phyloP scores from a whole-genome alignment of 2,329 filamentous ascomycete species.

The Cercospora canescens region DNA sequence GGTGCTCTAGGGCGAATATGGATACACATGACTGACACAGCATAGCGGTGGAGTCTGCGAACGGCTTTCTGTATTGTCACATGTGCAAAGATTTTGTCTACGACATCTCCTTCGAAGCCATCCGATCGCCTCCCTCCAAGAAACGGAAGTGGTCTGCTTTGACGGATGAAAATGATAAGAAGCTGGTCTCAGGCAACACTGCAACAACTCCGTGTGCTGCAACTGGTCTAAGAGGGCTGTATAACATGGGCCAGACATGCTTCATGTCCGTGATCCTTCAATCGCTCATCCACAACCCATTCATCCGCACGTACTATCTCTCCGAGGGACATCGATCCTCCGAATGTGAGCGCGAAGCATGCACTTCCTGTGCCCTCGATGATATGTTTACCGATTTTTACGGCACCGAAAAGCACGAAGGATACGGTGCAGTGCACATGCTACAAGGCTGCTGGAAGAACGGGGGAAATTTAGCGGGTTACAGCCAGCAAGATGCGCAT shows the following conservation, averaged over 20 bases:
- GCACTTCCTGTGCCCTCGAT: slow-evolving; percentile 61
- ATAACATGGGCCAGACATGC: slow-evolving; percentile 97
- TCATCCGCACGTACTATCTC: slow-evolving; percentile 89
- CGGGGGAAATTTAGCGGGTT: slow-evolving; percentile 68
- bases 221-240: slow-evolving; percentile 85
- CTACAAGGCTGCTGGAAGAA: slow-evolving; percentile 88
- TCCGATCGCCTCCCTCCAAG: slow-evolving; percentile 61
- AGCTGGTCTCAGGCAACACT: slow-evolving; percentile 77
- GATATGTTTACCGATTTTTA: slow-evolving; percentile 66
- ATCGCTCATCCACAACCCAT: slow-evolving; percentile 88
- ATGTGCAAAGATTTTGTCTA: slow-evolving; percentile 82
- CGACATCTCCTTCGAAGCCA: slow-evolving; percentile 76
- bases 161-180: slow-evolving; percentile 59
- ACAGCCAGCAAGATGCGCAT: slow-evolving; percentile 94
- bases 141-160: slow-evolving; percentile 61
- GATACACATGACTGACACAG: slow-evolving; percentile 5
- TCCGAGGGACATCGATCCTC: slow-evolving; percentile 81
- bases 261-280: slow-evolving; percentile 97
- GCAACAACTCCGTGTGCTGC: slow-evolving; percentile 79
- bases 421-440: slow-evolving; percentile 87
- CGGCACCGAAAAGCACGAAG: slow-evolving; percentile 76
- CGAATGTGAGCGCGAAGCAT: slow-evolving; percentile 64
- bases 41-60: slow-evolving; percentile 74
- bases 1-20: slow-evolving; percentile 19
- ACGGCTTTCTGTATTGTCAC: slow-evolving; percentile 74